Evolutionary conservation across 192 early-diverging fungal genomes (phyloP).

Genomic region (Chytriomyces sp.): DNA sequence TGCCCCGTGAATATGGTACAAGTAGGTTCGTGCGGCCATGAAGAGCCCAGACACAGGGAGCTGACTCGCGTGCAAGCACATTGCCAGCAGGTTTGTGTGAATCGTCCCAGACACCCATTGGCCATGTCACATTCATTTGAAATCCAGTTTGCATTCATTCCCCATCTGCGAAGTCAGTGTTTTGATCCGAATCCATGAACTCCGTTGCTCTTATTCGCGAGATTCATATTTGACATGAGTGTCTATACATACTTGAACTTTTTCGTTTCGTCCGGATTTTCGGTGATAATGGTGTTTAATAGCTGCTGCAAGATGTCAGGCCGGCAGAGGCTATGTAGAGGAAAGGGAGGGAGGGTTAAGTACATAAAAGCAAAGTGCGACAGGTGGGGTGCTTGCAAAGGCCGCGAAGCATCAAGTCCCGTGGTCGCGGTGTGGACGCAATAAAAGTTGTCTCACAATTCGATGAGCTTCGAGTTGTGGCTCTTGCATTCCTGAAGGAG

Average conservation of each 20-base stretch:
- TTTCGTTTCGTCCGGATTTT: slow-evolving; percentile 81
- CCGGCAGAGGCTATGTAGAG: slow-evolving; percentile 65
- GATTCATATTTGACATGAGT: too few relatives aligned
- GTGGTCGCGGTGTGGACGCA: neutral
- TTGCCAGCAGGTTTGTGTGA: too few relatives aligned
- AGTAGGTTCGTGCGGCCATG: too few relatives aligned
- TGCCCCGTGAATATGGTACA: too few relatives aligned
- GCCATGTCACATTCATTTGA: too few relatives aligned
- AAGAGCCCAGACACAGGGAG: too few relatives aligned
- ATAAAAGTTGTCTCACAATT: slow-evolving; percentile 61
- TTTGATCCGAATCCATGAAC: too few relatives aligned
- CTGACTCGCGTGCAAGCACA: too few relatives aligned
- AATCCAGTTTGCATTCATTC: too few relatives aligned
- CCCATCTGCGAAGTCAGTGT: too few relatives aligned
- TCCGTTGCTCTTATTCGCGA: too few relatives aligned
- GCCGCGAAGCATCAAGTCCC: neutral
- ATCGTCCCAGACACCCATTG: too few relatives aligned
- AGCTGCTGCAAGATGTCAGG: slow-evolving; percentile 75
- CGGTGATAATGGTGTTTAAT: slow-evolving; percentile 79
- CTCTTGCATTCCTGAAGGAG: slow-evolving; percentile 93
- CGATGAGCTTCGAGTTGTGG: slow-evolving; percentile 87
- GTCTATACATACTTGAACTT: slow-evolving; percentile 65
- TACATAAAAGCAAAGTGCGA: neutral
- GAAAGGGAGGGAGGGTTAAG: neutral
- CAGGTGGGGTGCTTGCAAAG: neutral